A percentile compares a stretch with the other conserved stretches of the same genome.
Evolutionary conservation across 495 filamentous ascomycete genomes (phyloP).

Genomic region (Letharia lupina): DNA sequence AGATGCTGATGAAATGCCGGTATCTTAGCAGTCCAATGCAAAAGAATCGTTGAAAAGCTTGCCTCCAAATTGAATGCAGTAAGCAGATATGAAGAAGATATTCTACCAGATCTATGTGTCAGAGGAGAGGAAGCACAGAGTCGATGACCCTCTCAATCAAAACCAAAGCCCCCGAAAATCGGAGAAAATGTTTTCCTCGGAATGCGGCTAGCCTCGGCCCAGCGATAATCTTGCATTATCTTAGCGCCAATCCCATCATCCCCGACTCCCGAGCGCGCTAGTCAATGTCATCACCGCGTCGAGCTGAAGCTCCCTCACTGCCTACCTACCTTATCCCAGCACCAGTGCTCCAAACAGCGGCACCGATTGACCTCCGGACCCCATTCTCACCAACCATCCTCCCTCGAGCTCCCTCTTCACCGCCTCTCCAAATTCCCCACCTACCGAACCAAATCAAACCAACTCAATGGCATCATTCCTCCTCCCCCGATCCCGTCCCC

Average conservation of each 20-base stretch:
- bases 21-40: not conserved
- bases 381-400: not conserved
- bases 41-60: not conserved
- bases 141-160: slow-evolving; percentile 11
- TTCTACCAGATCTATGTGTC: not conserved
- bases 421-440: too few species aligned
- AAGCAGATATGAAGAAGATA: not conserved
- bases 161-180: slow-evolving; percentile 3
- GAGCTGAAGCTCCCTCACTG: not conserved
- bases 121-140: not conserved
- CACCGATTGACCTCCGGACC: not conserved
- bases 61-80: not conserved
- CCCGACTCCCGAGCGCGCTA: not conserved
- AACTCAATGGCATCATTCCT: slow-evolving; percentile 21
- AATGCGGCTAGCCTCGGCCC: not conserved
- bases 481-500: slow-evolving; percentile 26
- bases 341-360: not conserved
- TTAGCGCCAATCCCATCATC: not conserved
- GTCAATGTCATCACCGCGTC: not conserved
- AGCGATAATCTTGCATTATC: slow-evolving; percentile 3
- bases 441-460: not conserved
- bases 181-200: slow-evolving; percentile 5
- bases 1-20: not conserved
- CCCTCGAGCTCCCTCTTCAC: not conserved
- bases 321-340: too few species aligned